Conservation (phyloP, 164 flowering plant genomes). For the Magnolia changhungtana region DNA sequence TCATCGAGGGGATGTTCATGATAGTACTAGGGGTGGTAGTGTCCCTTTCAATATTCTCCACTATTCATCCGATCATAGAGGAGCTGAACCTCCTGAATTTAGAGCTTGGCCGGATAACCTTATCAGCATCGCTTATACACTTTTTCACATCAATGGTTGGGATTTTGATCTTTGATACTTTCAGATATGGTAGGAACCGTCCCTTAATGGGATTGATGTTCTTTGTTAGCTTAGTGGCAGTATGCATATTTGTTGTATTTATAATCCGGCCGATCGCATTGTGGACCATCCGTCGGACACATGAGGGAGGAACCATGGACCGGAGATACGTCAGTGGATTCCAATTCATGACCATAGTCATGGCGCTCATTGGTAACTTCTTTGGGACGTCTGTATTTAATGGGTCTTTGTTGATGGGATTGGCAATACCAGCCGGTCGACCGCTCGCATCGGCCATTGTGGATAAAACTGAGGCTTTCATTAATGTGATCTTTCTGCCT, state of each 20-base stretch:
- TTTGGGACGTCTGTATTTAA: not conserved
- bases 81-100: constrained; percentile 30
- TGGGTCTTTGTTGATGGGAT: not conserved
- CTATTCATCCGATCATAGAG: constrained; percentile 9
- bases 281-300: not conserved
- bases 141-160: not conserved
- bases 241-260: not conserved
- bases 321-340: not conserved
- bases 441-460: constrained; percentile 19
- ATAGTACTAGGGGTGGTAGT: not conserved
- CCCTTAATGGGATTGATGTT: not conserved
- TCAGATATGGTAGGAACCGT: no score
- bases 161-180: constrained; percentile 1
- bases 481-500: constrained; percentile 12
- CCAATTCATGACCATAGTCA: not conserved
- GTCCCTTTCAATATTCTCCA: not conserved
- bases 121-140: constrained; percentile 9
- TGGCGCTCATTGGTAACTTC: not conserved
- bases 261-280: not conserved
- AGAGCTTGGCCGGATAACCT: constrained; percentile 29
- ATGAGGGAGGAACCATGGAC: not conserved
- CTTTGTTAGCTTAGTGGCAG: not conserved
- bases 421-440: constrained; percentile 17
- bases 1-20: not conserved
- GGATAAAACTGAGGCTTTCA: constrained; percentile 14